phyloP scores from a whole-genome alignment of 1,284 basidiomycete genomes.

The Sporisorium scitamineum region DNA sequence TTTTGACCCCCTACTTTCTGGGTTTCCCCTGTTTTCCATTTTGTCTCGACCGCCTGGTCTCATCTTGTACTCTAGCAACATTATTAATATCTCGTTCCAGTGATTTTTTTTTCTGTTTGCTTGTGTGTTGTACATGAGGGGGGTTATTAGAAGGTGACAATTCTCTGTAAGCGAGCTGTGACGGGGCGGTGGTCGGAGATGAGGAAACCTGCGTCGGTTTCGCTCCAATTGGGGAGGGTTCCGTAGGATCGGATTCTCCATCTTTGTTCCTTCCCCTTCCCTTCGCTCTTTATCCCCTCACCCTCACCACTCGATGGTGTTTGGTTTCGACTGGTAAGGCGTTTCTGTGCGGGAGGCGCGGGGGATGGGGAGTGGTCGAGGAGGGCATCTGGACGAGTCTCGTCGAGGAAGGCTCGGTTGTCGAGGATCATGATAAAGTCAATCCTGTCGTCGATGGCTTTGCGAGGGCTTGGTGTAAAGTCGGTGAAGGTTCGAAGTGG shows the following conservation, averaged over 20 bases:
- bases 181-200: constrained; percentile 56
- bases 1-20: not conserved
- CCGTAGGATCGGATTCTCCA: constrained; percentile 50
- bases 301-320: no score
- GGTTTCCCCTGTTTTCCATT: not conserved
- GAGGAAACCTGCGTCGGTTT: constrained; percentile 52
- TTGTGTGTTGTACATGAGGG: not conserved
- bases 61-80: constrained; percentile 16
- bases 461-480: constrained; percentile 31
- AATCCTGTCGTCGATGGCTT: constrained; percentile 49
- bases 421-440: constrained; percentile 53
- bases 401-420: constrained; percentile 36
- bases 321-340: no score
- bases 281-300: no score
- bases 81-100: no score
- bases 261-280: not conserved
- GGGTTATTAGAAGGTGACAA: not conserved
- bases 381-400: constrained; percentile 23
- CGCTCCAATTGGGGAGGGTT: constrained; percentile 53
- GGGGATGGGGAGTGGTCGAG: constrained; percentile 26
- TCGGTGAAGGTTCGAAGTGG: constrained; percentile 49
- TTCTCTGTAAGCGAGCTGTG: constrained; percentile 35
- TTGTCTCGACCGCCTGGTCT: constrained; percentile 10
- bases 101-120: not conserved
- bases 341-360: constrained; percentile 10